A percentile compares a stretch with the other conserved stretches of the same genome.
Conservation (phyloP, 2,329 filamentous ascomycete genomes). For the Colletotrichum tofieldiae region DNA sequence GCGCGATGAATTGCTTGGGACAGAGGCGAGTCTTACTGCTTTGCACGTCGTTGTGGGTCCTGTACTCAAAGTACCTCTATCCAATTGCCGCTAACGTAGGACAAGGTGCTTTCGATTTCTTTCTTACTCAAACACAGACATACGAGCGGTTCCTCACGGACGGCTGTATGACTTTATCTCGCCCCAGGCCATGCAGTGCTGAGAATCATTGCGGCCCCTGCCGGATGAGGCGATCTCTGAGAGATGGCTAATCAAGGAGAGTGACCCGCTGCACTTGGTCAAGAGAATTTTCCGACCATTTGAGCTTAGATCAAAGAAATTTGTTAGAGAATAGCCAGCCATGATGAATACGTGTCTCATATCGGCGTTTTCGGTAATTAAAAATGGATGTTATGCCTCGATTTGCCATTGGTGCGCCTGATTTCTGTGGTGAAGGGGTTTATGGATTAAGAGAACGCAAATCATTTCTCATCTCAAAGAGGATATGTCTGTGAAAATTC, state of each 20-base stretch:
- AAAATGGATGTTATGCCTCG: constrained; percentile 64
- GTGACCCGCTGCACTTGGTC: constrained; percentile 52
- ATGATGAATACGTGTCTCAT: constrained; percentile 67
- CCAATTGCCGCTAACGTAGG: constrained; percentile 63
- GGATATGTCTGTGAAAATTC: constrained; percentile 45
- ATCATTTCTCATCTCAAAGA: constrained; percentile 48
- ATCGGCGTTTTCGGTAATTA: constrained; percentile 62
- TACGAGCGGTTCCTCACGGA: constrained; percentile 59
- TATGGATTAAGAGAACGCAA: constrained; percentile 27
- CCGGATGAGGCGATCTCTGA: constrained; percentile 59
- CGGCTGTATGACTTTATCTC: constrained; percentile 49
- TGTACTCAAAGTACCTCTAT: constrained; percentile 64
- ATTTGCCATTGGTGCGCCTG: constrained; percentile 54
- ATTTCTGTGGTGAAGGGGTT: constrained; percentile 53
- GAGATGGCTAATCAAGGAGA: constrained; percentile 55
- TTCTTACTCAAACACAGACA: constrained; percentile 59
- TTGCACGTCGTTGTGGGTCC: constrained; percentile 59
- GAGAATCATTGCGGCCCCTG: constrained; percentile 55
- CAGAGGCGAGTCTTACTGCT: constrained; percentile 55
- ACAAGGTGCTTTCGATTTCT: constrained; percentile 51
- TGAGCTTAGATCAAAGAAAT: constrained; percentile 67
- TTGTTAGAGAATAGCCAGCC: constrained; percentile 70
- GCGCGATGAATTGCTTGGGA: constrained; percentile 61
- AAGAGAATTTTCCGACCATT: constrained; percentile 69
- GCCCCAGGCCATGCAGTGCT: constrained; percentile 50